Base-by-base conservation (phyloP, 2,329 filamentous ascomycete genomes). In the Monosporascus sp. region DNA sequence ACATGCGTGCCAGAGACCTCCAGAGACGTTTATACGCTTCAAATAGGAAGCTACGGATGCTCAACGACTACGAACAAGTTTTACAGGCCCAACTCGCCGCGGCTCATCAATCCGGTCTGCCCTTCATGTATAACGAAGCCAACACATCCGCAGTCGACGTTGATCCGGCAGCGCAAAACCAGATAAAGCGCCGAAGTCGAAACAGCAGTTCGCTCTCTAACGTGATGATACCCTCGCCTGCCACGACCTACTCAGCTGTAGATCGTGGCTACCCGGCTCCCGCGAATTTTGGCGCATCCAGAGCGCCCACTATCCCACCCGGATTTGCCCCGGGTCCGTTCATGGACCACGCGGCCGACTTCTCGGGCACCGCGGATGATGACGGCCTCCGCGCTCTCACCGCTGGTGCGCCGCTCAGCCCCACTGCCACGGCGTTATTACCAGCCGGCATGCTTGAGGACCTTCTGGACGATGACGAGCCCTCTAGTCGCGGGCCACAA, bases 371-470 rank as follows among this genome's bases (percentile, higher is more conserved):
- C 62, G 67, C 84, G 51, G 82, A 81, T 6, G 85, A 88, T 34
- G 79, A 82, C 2, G 84, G 87, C 18, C 71, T 86, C 5, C 81
- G 82, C 53, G 76, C 76, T 18, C 67, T 87, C 37, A 83, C 79
- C 3, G 80, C 77, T 18, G 84, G 82, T 27, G 88, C 86, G 2
- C 87, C 87, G 1, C 81, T 93, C 66, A 92, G 88, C 61, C 89
- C 89, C 2, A 88, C 87, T 4, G 89, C 89, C 2, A 84, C 87
- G 27, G 80, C 85, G 17, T 74, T 93, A 3, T 72, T 95, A 17
- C 89, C 89, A 0, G 88, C 88, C 6, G 75, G 74, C n/a, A 79
- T 81, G 54, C 74, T 82, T 56, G 83, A 86, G 49, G 85, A 88
- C 59, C 53, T 67, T 37, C 73, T 85, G 45, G 84, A 86, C 47